phyloP scores from a whole-genome alignment of 2,329 filamentous ascomycete species.

The Anthostomella pinea region DNA sequence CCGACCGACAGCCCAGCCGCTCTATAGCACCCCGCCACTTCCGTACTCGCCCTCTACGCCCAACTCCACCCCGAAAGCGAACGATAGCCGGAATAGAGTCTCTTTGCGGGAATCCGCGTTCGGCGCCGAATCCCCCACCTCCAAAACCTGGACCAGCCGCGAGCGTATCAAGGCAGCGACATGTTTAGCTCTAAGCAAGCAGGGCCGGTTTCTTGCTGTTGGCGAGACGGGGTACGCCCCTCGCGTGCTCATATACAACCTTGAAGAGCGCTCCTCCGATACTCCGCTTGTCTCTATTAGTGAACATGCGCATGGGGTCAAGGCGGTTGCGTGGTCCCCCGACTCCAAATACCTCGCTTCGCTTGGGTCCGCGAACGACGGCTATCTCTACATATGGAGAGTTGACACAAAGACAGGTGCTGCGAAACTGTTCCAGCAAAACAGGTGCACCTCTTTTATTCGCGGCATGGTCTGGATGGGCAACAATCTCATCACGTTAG shows the following conservation, averaged over 20 bases:
- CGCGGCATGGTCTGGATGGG: slow-evolving; percentile 91
- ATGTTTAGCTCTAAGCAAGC: slow-evolving; percentile 81
- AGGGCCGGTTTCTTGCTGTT: slow-evolving; percentile 84
- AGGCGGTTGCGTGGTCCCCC: slow-evolving; percentile 82
- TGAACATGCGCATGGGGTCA: slow-evolving; percentile 88
- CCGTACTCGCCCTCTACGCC: slow-evolving; percentile 49
- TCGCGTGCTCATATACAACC: slow-evolving; percentile 83
- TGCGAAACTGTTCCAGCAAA: slow-evolving; percentile 76
- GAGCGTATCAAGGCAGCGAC: slow-evolving; percentile 94
- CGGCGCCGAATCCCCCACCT: slow-evolving; percentile 58
- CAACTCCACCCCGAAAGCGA: slow-evolving; percentile 57
- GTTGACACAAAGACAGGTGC: slow-evolving; percentile 79
- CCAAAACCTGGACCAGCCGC: slow-evolving; percentile 79
- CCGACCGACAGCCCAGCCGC: slow-evolving; percentile 70
- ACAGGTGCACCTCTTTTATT: slow-evolving; percentile 87
- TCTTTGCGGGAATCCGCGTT: slow-evolving; percentile 50
- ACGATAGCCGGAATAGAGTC: slow-evolving; percentile 60
- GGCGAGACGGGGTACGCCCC: slow-evolving; percentile 95
- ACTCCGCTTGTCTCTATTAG: slow-evolving; percentile 78
- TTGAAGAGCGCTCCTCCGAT: slow-evolving; percentile 77
- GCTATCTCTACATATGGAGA: slow-evolving; percentile 88
- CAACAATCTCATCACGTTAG: slow-evolving; percentile 76
- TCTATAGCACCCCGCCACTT: slow-evolving; percentile 54
- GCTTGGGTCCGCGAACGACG: slow-evolving; percentile 84
- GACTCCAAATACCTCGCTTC: slow-evolving; percentile 86